Base-by-base conservation (phyloP, 2,329 filamentous ascomycete species). In the Colletotrichum orchidophilum region DNA sequence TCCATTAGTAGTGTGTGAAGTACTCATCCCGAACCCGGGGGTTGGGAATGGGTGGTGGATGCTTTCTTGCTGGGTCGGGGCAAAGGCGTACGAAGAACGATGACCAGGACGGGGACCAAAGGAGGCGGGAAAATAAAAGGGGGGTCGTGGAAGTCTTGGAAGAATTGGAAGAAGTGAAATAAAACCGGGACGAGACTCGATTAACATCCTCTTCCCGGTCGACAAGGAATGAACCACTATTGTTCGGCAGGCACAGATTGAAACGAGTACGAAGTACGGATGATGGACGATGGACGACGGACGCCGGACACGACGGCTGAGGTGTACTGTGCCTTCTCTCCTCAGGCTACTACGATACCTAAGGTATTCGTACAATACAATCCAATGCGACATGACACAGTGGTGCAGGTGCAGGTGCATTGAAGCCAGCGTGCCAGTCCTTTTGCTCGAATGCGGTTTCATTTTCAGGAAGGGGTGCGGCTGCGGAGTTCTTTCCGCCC, bases 401-500 rank as follows among this genome's bases (percentile, higher is more conserved):
- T 58, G 64, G 58, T 68, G 68, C 64, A 71, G 54, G 55, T 57
- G 57, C 66, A 59, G 61, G 55, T 57, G 57, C 66, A 59, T 53
- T 35, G 31, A 29, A 21, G n/a, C 26, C 55, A 59, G 55, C 55
- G 29, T 46, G 55, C 61, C 9, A 60, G 55, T 21, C 42, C 21
- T 63, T 33, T 66, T 57, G 63, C 49, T 62, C 57, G 35, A 67
- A 26, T 53, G 63, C 8, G 31, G 68, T 67, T 68, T 68, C 68
- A 54, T 53, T 71, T 71, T 68, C 52, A 67, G 57, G 63, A 63
- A 71, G 52, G 63, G 42, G 57, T 67, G 57, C 31, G 26, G 42
- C 13, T 66, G 63, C 67, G 67, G 67, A 70, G 67, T 66, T 70
- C 63, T 61, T 67, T 70, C 67, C 63, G 63, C 50, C 50, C 58